Base-by-base conservation (phyloP, 192 early-diverging fungal genomes). In the Endogone sp. region DNA sequence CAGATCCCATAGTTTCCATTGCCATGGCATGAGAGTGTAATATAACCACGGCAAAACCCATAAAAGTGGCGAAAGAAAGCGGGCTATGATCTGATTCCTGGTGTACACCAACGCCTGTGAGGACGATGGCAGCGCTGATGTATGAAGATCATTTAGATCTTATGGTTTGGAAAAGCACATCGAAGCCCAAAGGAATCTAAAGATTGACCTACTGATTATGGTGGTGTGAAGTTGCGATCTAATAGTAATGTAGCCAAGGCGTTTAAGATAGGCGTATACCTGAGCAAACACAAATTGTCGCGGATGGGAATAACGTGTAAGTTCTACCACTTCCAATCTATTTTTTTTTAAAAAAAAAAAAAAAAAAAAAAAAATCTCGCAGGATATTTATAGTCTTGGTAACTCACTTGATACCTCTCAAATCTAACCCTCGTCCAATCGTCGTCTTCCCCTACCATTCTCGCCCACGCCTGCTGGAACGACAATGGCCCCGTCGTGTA, bases 241-340 rank as follows among this genome's bases (percentile, higher is more conserved):
- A 2, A 71, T 72, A 3, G 83, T 80, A n/a, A 73, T 77, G 60
- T 77, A 86, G 3, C 84, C 84, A 20, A 83, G 68, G 32, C 82
- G 75, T 65, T 86, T 86, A 3, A 86, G 70, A 78, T 83, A 81
- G 1, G 80, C 74, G 67, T 83, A 86, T 1, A 74, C 70, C 60
- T 78, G 26, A 10, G 69, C 66, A n/a, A n/a, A n/a, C n/a, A n/a
- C n/a, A n/a, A n/a, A n/a, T n/a, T n/a, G n/a, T n/a, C n/a, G n/a
- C n/a, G n/a, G n/a, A n/a, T n/a, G n/a, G n/a, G n/a, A n/a, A n/a
- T n/a, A n/a, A n/a, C n/a, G n/a, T n/a, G n/a, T n/a, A n/a, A n/a
- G n/a, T n/a, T n/a, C n/a, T n/a, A n/a, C n/a, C n/a, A n/a, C n/a
- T n/a, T n/a, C n/a, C n/a, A n/a, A n/a, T n/a, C n/a, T n/a, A n/a